These are phyloP conservation scores for Rhynchospora pubera DNA, from an alignment of 176 grass and related monocot species.

Conservation along the genomic window DNA sequence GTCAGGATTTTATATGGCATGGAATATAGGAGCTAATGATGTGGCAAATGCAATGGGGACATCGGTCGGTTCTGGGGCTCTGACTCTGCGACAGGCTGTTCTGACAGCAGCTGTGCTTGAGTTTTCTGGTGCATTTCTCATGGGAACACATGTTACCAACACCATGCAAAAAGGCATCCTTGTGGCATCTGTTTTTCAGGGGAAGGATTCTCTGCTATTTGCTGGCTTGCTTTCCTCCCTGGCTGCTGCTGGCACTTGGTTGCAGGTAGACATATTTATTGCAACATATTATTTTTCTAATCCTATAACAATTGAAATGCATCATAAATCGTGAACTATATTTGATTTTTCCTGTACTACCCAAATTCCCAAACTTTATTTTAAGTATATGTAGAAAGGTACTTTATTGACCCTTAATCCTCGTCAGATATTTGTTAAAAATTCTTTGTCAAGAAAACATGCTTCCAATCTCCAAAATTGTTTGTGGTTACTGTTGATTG, in stretches of 20 bases:
- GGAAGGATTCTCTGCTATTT: conserved; percentile 82
- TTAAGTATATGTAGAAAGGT: neutral
- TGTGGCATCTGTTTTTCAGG: conserved; percentile 71
- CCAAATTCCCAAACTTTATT: neutral
- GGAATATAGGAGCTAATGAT: conserved; percentile 97
- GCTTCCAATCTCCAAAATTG: neutral
- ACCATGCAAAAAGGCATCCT: conserved; percentile 99
- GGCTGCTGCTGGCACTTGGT: conserved; percentile 91
- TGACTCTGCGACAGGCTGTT: conserved; percentile 89
- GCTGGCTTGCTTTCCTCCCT: conserved; percentile 84
- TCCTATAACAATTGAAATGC: neutral
- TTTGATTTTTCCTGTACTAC: neutral
- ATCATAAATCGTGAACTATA: neutral
- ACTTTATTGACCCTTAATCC: neutral
- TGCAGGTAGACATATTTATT: conserved; percentile 45
- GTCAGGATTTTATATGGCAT: conserved; percentile 95
- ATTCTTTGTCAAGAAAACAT: neutral
- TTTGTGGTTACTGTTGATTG: neutral
- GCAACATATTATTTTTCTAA: neutral
- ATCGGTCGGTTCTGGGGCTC: conserved; percentile 85
- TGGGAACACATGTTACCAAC: conserved; percentile 94
- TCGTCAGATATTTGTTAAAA: neutral
- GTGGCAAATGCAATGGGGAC: conserved; percentile 99
- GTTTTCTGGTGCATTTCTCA: conserved; percentile 91
- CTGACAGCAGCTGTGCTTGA: conserved; percentile 78